A percentile compares a stretch with the other conserved stretches of the same genome.
Conservation (phyloP, 2,329 filamentous ascomycete genomes). For the Blastomyces silverae region DNA sequence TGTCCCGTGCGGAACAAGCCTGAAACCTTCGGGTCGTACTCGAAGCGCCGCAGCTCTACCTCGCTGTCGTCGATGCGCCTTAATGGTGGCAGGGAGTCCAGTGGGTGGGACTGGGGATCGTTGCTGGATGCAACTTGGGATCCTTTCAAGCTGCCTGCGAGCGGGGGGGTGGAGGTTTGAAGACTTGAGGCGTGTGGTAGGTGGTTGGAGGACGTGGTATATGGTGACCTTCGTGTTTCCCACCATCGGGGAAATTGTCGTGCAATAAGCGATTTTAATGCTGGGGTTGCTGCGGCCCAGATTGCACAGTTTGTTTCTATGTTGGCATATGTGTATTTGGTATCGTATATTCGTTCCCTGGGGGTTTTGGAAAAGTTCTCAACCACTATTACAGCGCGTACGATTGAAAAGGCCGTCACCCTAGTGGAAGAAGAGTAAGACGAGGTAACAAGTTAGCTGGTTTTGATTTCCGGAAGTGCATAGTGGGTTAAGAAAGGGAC, state of each 20-base stretch:
- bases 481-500: background rate
- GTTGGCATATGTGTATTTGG: slow-evolving; percentile 14
- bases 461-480: background rate
- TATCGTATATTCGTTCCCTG: background rate
- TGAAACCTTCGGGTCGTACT: slow-evolving; percentile 15
- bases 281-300: slow-evolving; percentile 16
- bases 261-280: slow-evolving; percentile 17
- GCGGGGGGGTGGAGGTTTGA: background rate
- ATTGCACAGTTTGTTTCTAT: slow-evolving; percentile 18
- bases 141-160: background rate
- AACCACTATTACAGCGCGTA: slow-evolving; percentile 6
- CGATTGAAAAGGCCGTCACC: background rate
- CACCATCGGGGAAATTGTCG: slow-evolving; percentile 17
- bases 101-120: background rate
- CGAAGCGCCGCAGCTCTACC: slow-evolving; percentile 16
- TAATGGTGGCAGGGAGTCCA: background rate
- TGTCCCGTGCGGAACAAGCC: background rate
- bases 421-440: background rate
- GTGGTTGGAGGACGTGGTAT: background rate
- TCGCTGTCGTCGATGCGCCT: slow-evolving; percentile 9
- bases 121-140: background rate
- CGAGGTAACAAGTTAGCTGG: background rate
- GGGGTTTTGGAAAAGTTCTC: slow-evolving; percentile 1
- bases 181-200: background rate
- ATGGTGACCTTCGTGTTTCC: background rate